Evolutionary conservation across 2,329 filamentous ascomycete genomes (phyloP), one percentile per base, ranked within the genome.

Genomic region (Davidsoniella neocaledoniae): DNA sequence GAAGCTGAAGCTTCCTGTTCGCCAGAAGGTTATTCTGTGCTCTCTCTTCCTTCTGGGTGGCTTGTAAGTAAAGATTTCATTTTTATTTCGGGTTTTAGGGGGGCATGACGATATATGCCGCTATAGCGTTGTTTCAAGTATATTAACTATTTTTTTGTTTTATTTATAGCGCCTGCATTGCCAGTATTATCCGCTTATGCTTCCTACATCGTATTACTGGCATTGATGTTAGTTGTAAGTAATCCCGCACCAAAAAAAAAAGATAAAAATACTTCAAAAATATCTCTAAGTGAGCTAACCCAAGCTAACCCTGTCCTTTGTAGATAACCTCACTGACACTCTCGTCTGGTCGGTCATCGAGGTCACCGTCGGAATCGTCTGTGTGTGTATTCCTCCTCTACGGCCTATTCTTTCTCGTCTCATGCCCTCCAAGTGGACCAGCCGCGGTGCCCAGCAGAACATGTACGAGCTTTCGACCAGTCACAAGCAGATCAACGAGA

Each of bases 271-370:
- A 46, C 12, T 21, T 26, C 14, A 25, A 26, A 25, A 14, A 33
- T 36, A 46, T 3, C 17, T 26, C 14, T 9, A n/a, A 21, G 12
- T 36, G 2, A 7, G 2, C 8, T 2, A 23, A 17, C 9, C 38
- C 37, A 40, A 33, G 26, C 33, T 43, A 49, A 49, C 46, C 21
- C 25, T 46, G 6, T 36, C 2, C 0, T 10, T 21, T 4, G 5
- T 26, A 63, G 61, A 59, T 49, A 57, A 57, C 49, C 56, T 62
- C 26, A 57, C 58, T 16, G 53, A 54, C 0, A 58, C 58, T 43
- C 54, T 62, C 42, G 56, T 61, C 50, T 63, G 60, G 59, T 59
- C 60, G 5, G 55, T 62, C 26, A 57, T 61, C 26, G 62, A 64
- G 51, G 58, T 58, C 45, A 59, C 57, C 25, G 54, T 63, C 10